Base-by-base conservation (phyloP, 768 basidiomycete genomes). In the Mycena vitilis region DNA sequence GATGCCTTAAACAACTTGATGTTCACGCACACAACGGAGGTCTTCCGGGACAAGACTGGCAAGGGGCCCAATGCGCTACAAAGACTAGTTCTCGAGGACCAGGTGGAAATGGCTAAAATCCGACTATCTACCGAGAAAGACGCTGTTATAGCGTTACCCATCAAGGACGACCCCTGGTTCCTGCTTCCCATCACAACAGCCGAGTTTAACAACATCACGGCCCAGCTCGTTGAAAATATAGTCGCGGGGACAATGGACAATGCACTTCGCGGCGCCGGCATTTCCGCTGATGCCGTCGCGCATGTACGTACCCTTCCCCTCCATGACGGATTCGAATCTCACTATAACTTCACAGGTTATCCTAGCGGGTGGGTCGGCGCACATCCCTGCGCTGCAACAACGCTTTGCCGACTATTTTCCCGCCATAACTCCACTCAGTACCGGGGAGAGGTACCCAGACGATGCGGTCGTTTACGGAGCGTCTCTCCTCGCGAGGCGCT, bases 381-480 rank as follows among this genome's bases (percentile, higher is more conserved):
- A 64, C 22, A 64, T 64, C 8, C 63, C 63, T 1, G 47, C 47
- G 6, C 3, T 64, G 12, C 20, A 30, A 30, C 11, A 5, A 10
- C 36, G 16, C 30, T 1, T 49, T 15, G 1, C 36, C 5, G 11
- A 22, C 18, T 16, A 13, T 1, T 64, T 64, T 18, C 52, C 40
- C n/a, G 7, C 13, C 9, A 30, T 8, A 20, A 38, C 10, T 20
- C 49, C 40, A 6, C 55, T 64, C 23, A 64, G 55, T 22, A 20
- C 22, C 5, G 10, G 7, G 1, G 63, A 57, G 13, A 5, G 5
- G 0, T 34, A 57, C 34, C 63, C 63, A 1, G 55, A 64, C n/a
- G 63, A 57, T 9, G 55, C 55, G 2, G 55, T 57, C 23, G 63
- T 64, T 2, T 57, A 64, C 45, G 63, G 63, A 0, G 63, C 63